phyloP scores from a whole-genome alignment of 2,329 filamentous ascomycete genomes.

The Fonsecaea multimorphosa region DNA sequence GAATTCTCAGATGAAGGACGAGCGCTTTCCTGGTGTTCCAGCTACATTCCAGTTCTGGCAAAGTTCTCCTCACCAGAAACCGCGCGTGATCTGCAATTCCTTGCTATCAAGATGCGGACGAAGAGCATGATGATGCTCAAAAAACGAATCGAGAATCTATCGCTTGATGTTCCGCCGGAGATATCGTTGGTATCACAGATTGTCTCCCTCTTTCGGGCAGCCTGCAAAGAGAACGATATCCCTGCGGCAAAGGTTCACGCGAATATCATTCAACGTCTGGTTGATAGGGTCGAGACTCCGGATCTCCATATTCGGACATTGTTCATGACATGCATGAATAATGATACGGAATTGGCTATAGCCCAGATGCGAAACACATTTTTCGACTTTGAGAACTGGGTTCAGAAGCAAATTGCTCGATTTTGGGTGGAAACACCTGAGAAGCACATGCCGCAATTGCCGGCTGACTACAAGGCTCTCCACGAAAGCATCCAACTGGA shows the following conservation, averaged over 20 bases:
- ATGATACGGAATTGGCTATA: conserved; percentile 22
- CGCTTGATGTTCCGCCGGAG: conserved; percentile 14
- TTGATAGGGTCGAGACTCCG: conserved; percentile 9
- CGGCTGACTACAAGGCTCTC: conserved; percentile 7
- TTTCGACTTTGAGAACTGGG: conserved; percentile 24
- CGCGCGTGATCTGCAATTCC: conserved; percentile 14
- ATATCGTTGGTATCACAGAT: conserved; percentile 23
- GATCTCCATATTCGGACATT: conserved; percentile 16
- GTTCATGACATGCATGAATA: conserved; percentile 26
- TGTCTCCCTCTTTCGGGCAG: conserved; percentile 22
- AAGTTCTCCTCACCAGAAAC: conserved; percentile 19
- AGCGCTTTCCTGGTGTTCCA: conserved; percentile 24
- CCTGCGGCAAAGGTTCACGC: conserved; percentile 20
- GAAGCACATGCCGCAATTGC: conserved; percentile 10
- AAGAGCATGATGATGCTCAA: conserved; percentile 25
- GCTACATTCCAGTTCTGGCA: conserved; percentile 24
- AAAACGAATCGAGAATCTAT: conserved; percentile 12
- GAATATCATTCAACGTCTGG: conserved; percentile 22
- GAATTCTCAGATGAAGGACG: conserved; percentile 25
- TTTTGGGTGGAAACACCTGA: conserved; percentile 17
- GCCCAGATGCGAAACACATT: conserved; percentile 22
- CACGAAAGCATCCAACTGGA: conserved; percentile 11
- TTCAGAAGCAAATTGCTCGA: conserved; percentile 13
- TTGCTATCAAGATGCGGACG: conserved; percentile 16
- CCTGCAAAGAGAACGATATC: conserved; percentile 22